Evolutionary conservation across 352 stramenopile genomes (phyloP).

Genomic region (Discostella stelligera): DNA sequence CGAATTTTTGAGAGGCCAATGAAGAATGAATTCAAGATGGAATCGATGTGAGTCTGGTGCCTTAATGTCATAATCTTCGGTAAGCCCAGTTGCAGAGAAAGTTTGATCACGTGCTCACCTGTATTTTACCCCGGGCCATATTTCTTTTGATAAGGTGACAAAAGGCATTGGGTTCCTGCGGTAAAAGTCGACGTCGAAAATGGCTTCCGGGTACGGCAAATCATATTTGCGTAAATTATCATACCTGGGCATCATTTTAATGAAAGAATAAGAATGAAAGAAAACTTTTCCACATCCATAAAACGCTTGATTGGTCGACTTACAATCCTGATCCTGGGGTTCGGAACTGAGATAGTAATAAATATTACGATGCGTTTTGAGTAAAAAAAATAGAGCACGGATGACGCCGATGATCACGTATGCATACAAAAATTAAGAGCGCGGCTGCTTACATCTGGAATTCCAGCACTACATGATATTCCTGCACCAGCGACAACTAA

Average conservation of each 20-base stretch:
- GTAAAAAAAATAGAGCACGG: too few relatives aligned
- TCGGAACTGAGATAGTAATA: conserved; percentile 81
- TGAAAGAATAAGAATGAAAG: not conserved
- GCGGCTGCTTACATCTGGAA: conserved; percentile 84
- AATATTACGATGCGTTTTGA: not conserved
- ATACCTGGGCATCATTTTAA: conserved; percentile 41
- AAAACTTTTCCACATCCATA: not conserved
- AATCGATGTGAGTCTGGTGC: too few relatives aligned
- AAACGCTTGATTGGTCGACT: conserved; percentile 16
- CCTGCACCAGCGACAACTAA: conserved; percentile 84
- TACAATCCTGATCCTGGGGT: conserved; percentile 85
- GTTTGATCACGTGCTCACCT: conserved; percentile 56
- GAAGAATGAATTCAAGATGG: too few relatives aligned
- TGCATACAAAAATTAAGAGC: too few relatives aligned
- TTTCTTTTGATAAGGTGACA: conserved; percentile 87
- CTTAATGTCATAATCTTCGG: too few relatives aligned
- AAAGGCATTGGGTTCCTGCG: conserved; percentile 89
- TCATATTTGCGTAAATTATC: conserved; percentile 82
- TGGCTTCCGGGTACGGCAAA: conserved; percentile 89
- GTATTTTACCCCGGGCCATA: conserved; percentile 76
- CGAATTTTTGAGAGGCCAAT: too few relatives aligned
- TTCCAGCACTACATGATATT: conserved; percentile 91
- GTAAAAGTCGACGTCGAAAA: conserved; percentile 98
- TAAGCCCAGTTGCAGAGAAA: conserved; percentile 67
- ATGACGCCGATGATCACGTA: too few relatives aligned